A percentile compares a stretch with the other conserved stretches of the same genome.
These are phyloP conservation scores for Pleurotus eryngii DNA, from an alignment of 768 basidiomycete species.

Conservation along the genomic window DNA sequence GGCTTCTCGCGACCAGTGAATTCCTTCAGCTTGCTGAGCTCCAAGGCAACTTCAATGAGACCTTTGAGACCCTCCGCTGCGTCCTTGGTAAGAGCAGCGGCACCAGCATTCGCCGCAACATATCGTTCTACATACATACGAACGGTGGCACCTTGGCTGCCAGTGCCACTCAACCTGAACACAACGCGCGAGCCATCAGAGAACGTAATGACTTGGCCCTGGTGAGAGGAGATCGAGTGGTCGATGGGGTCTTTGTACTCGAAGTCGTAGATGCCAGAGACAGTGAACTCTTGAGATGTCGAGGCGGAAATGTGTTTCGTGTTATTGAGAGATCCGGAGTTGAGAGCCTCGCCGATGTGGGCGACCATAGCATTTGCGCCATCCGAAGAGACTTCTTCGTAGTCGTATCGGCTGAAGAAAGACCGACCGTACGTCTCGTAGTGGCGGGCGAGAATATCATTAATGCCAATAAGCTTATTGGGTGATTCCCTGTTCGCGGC, in stretches of 20 bases:
- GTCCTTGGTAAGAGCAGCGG: conserved; percentile 65
- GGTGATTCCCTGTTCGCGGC: conserved; percentile 79
- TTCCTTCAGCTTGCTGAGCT: conserved; percentile 79
- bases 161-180: conserved; percentile 94
- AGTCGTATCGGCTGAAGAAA: conserved; percentile 99
- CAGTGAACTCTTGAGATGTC: conserved; percentile 68
- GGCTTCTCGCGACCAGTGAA: conserved; percentile 87
- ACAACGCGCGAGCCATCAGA: conserved; percentile 91
- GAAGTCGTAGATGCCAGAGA: conserved; percentile 81
- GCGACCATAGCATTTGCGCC: conserved; percentile 86
- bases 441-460: conserved; percentile 83
- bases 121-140: conserved; percentile 96
- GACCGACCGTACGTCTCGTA: conserved; percentile 93
- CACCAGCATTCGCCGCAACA: conserved; percentile 65
- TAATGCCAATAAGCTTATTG: conserved; percentile 81
- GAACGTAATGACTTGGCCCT: conserved; percentile 93
- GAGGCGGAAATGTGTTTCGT: conserved; percentile 65
- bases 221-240: conserved; percentile 86
- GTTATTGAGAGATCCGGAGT: conserved; percentile 63
- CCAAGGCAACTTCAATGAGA: conserved; percentile 91
- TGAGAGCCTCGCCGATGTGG: conserved; percentile 69
- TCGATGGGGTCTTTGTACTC: conserved; percentile 99
- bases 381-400: conserved; percentile 93
- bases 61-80: conserved; percentile 91
- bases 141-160: conserved; percentile 94